phyloP scores from a whole-genome alignment of 140 eudicot species.

The Bidens hawaiensis region DNA sequence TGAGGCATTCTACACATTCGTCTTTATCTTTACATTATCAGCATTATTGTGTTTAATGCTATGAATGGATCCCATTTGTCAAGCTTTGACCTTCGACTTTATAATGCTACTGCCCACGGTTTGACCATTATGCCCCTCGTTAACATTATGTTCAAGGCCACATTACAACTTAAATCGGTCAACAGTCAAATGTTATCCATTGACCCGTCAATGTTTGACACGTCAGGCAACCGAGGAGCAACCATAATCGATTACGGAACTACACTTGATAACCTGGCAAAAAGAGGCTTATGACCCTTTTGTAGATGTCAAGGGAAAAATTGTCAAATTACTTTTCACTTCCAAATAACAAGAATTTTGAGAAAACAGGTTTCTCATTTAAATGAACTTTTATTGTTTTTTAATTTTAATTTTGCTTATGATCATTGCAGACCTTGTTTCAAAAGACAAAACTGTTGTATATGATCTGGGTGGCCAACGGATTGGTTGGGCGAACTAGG shows the following conservation, averaged over 20 bases:
- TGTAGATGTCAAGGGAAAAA: constrained; percentile 23
- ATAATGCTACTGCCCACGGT: not conserved
- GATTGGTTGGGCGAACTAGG: constrained; percentile 83
- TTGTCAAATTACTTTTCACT: not conserved
- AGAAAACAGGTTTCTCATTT: not conserved
- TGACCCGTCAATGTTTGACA: constrained; percentile 64
- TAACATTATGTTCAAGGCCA: constrained; percentile 49
- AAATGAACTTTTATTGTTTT: not conserved
- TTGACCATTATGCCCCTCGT: constrained; percentile 4
- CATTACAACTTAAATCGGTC: constrained; percentile 83
- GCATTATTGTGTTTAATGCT: not conserved
- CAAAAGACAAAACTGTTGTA: constrained; percentile 70
- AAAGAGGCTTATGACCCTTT: constrained; percentile 87
- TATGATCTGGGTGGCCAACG: constrained; percentile 76
- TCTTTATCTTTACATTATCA: not conserved
- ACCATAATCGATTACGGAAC: constrained; percentile 88
- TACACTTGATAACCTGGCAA: constrained; percentile 91
- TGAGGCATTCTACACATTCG: not conserved
- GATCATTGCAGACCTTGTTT: constrained; percentile 64
- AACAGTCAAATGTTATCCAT: constrained; percentile 74
- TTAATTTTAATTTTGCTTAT: not conserved
- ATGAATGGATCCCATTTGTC: constrained; percentile 6
- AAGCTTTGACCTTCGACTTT: constrained; percentile 13
- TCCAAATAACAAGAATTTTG: too few species aligned
- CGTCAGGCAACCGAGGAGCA: constrained; percentile 53